phyloP scores from a whole-genome alignment of 495 filamentous ascomycete species.

The Schizothecium vesticola region DNA sequence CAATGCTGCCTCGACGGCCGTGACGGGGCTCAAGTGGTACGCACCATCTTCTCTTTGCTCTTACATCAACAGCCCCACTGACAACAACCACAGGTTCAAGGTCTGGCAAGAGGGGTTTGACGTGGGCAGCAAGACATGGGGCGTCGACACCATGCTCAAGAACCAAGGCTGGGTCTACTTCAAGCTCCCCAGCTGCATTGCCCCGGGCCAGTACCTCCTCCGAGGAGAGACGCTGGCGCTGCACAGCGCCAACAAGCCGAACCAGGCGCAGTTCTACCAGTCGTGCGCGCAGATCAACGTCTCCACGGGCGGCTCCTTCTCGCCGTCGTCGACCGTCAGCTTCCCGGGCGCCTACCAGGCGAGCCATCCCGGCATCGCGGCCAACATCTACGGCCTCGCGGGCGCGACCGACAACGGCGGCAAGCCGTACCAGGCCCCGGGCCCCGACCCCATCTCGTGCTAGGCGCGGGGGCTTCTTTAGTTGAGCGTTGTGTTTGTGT shows the following conservation, averaged over 20 bases:
- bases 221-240: conserved; percentile 51
- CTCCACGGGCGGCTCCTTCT: conserved; percentile 40
- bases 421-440: conserved; percentile 41
- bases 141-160: conserved; percentile 48
- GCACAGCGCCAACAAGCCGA: conserved; percentile 39
- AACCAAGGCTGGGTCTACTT: conserved; percentile 45
- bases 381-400: conserved; percentile 48
- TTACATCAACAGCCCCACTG: neutral
- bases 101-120: conserved; percentile 47
- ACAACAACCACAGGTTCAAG: conserved; percentile 36
- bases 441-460: conserved; percentile 41
- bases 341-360: conserved; percentile 51
- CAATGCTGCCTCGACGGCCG: conserved; percentile 40
- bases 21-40: conserved; percentile 39
- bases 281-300: conserved; percentile 55
- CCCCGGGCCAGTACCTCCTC: conserved; percentile 49
- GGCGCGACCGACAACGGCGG: conserved; percentile 44
- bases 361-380: conserved; percentile 47
- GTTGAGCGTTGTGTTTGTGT: neutral
- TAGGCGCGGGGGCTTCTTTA: conserved; percentile 11
- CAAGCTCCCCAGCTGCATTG: conserved; percentile 44
- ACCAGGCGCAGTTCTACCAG: conserved; percentile 52
- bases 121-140: conserved; percentile 43
- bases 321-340: conserved; percentile 43
- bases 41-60: neutral